phyloP scores from a whole-genome alignment of 768 basidiomycete species.

The Pisolithus microcarpus region DNA sequence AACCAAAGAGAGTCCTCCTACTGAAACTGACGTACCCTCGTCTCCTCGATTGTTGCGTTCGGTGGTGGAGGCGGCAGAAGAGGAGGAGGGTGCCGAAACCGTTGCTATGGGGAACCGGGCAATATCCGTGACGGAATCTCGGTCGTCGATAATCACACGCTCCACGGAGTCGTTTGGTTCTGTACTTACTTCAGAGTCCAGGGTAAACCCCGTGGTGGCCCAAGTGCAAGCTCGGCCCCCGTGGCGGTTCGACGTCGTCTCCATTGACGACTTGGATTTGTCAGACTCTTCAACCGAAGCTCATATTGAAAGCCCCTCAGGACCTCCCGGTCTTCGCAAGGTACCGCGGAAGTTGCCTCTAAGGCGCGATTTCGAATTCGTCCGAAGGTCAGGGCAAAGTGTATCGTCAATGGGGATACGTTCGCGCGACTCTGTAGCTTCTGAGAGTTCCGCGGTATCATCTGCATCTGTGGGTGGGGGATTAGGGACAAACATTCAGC shows the following conservation, averaged over 20 bases:
- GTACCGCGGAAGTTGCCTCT: slow-evolving; percentile 56
- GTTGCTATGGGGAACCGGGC: slow-evolving; percentile 9
- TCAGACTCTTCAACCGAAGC: slow-evolving; percentile 66
- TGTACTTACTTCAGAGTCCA: slow-evolving; percentile 24
- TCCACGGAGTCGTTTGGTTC: slow-evolving; percentile 30
- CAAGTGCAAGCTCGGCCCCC: slow-evolving; percentile 35
- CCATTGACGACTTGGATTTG: slow-evolving; percentile 74
- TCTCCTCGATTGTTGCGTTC: slow-evolving; percentile 20
- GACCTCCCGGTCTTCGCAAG: slow-evolving; percentile 50
- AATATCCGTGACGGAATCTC: slow-evolving; percentile 17
- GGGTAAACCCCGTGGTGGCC: slow-evolving; percentile 25
- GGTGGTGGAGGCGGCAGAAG: slow-evolving; percentile 27
- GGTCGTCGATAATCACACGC: slow-evolving; percentile 21
- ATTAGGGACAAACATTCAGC: slow-evolving; percentile 43
- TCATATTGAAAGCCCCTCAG: slow-evolving; percentile 32
- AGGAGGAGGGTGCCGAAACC: slow-evolving; percentile 18
- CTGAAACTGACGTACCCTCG: slow-evolving; percentile 5
- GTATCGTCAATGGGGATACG: slow-evolving; percentile 77
- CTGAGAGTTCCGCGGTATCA: slow-evolving; percentile 30
- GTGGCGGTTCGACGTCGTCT: slow-evolving; percentile 66
- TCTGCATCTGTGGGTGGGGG: slow-evolving; percentile 38
- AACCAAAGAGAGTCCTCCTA: neutral
- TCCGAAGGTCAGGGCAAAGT: slow-evolving; percentile 57
- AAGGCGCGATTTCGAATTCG: slow-evolving; percentile 76
- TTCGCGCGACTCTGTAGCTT: slow-evolving; percentile 53